Conservation (phyloP, 148 eudicot species). For the Fagopyrum homotropicum region DNA sequence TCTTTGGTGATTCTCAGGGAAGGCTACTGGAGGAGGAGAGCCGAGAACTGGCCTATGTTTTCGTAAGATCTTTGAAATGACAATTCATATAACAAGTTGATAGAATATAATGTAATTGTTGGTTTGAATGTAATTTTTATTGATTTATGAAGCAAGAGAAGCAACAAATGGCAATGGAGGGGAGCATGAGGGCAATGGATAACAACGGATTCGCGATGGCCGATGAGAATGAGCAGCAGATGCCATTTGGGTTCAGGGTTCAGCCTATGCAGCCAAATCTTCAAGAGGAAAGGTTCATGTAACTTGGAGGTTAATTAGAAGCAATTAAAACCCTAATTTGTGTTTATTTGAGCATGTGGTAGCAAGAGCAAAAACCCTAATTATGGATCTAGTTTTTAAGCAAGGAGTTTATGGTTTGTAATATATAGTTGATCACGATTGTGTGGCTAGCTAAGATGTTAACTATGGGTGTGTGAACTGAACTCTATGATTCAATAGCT, state of each 20-base stretch:
- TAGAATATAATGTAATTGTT: neutral
- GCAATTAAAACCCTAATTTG: neutral
- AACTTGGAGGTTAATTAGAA: neutral
- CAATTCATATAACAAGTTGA: neutral
- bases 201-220: neutral
- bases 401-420: neutral
- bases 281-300: slow-evolving; percentile 24
- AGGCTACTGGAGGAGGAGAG: slow-evolving; percentile 50
- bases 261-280: slow-evolving; percentile 39
- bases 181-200: slow-evolving; percentile 24
- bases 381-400: neutral
- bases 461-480: neutral
- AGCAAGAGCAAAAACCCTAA: neutral
- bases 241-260: slow-evolving; percentile 30
- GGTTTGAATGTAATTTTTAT: neutral
- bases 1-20: slow-evolving; percentile 21
- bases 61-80: slow-evolving; percentile 24
- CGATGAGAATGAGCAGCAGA: slow-evolving; percentile 2
- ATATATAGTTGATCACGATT: neutral
- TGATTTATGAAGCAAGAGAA: slow-evolving; percentile 19
- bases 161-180: slow-evolving; percentile 25
- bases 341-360: neutral
- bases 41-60: slow-evolving; percentile 35
- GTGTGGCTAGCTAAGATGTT: neutral
- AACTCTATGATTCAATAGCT: neutral